A percentile compares a stretch with the other conserved stretches of the same genome.
These are phyloP conservation scores for Liriodendron chinense DNA, from an alignment of 164 flowering plant genomes.

Conservation along the genomic window DNA sequence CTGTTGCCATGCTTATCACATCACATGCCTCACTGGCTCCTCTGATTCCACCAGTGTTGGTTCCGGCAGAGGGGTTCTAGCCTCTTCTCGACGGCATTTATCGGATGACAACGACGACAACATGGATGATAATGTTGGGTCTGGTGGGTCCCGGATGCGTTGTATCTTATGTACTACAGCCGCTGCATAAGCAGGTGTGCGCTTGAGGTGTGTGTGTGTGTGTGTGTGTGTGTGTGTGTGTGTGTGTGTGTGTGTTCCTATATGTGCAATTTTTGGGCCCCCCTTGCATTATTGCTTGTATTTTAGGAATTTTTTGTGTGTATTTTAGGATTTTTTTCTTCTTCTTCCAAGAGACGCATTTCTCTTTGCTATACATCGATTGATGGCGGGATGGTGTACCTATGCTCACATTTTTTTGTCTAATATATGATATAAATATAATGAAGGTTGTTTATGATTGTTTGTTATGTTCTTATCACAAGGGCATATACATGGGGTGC, in stretches of 20 bases:
- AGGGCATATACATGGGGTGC: too few relatives aligned
- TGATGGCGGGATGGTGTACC: not conserved
- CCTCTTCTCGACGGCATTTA: slow-evolving; percentile 11
- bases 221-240: not conserved
- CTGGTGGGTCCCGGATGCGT: slow-evolving; percentile 50
- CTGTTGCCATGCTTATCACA: slow-evolving; percentile 93
- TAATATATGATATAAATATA: not conserved
- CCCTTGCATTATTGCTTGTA: not conserved
- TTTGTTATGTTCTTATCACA: too few relatives aligned
- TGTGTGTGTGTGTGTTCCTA: not conserved
- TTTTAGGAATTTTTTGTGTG: not conserved
- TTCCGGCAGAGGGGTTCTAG: slow-evolving; percentile 23
- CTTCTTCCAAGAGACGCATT: not conserved
- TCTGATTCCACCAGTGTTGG: slow-evolving; percentile 27
- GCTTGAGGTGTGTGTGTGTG: not conserved
- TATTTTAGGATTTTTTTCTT: not conserved
- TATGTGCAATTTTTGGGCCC: slow-evolving; percentile 3
- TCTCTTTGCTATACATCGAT: not conserved
- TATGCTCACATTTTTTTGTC: not conserved
- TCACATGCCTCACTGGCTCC: slow-evolving; percentile 70
- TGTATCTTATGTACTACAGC: slow-evolving; percentile 97
- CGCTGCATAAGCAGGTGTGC: slow-evolving; percentile 20
- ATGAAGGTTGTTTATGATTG: not conserved
- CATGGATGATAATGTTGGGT: slow-evolving; percentile 31
- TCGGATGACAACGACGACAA: slow-evolving; percentile 34